Base-by-base conservation (phyloP, 805 yeast genomes). In the Maudiozyma pseudohumilis region DNA sequence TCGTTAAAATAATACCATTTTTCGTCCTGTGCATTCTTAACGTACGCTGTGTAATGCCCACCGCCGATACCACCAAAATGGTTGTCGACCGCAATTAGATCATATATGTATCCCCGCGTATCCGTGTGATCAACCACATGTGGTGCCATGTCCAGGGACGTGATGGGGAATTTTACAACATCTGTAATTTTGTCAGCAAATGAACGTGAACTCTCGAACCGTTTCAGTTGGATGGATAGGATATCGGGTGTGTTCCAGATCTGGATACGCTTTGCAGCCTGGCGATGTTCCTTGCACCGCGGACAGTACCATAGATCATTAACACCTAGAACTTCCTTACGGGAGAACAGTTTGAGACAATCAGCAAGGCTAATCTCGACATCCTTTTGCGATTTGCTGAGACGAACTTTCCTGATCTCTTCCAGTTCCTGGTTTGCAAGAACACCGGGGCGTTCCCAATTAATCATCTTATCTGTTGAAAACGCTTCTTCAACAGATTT, bases 11-110 rank as follows among this genome's bases (percentile, higher is more conserved):
- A 82, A 55, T 87, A 86, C 97, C 97, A 92, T 40, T 75, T 68
- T 16, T 64, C 64, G 51, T 84, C 94, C 30, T 75, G 67, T 56
- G 75, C 79, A 52, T 88, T 88, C 56, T 80, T 81, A 0, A 74
- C 95, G 51, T 77, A 80, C 0, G 97, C 83, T 1, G 98, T 92
- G 59, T 92, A 89, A 64, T 92, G 97, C 2, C 98, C 97, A 4
- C 97, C 97, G 0, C 97, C 96, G 15, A 89, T 65, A 0, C 96
- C 96, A 35, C 97, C 98, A 56, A 70, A 87, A 55, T 92, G 98
- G 56, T 89, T 92, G 56, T 88, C 97, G 17, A 92, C 96, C 0
- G 92, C 97, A 49, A 84, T 69, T 44, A 92, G 64, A 55, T 92
- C 97, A 59, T 89, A 89, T 1, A 83, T 54, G n/a, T 59, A 48